Evolutionary conservation across 345 rosid species (phyloP), one percentile per base, ranked within the genome.

Genomic region (Citrus unshiu): DNA sequence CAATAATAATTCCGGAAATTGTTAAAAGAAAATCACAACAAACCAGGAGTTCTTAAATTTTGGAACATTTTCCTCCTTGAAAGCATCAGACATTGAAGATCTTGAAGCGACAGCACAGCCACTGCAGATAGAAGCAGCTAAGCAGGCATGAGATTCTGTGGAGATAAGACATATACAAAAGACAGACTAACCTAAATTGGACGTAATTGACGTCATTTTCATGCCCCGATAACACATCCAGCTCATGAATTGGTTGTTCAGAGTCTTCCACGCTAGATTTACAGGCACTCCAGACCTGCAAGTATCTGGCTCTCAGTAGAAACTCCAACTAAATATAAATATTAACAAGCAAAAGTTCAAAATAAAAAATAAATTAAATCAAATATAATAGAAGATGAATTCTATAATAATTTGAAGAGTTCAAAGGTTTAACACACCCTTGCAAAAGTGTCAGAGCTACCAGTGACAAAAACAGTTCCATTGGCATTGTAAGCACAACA

Each of bases 381-480:
- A 24, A 67, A 72, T 8, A 7, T 18, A 34, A 24, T 61, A 32
- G 68, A 14, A 78, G 16, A 76, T 61, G 74, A 74, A 69, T 25
- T 67, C 67, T 6, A 32, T 29, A 30, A 72, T 37, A 22, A 69
- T 63, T 59, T 40, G 79, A 79, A 79, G 73, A 77, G 70, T 77
- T 81, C 54, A 81, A 54, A 71, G 84, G 74, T 80, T 77, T 78
- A 79, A 86, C 92, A 73, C 86, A 93, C 99, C 97, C 99, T 90
- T 67, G 99, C 97, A 83, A 83, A 90, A 86, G 94, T 92, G 86
- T 96, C 99, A 79, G 97, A 91, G 89, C 99, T 96, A 72, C 99
- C 99, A 24, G 99, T 94, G 84, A 96, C 99, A 76, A 96, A 96
- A 66, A 96, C 94, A 82, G 97, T 94, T 83, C 99, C 99, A 90